Evolutionary conservation across 179 eudicot genomes (phyloP), one percentile per base, ranked within the genome.

Genomic region (Heliamphora pulchella): DNA sequence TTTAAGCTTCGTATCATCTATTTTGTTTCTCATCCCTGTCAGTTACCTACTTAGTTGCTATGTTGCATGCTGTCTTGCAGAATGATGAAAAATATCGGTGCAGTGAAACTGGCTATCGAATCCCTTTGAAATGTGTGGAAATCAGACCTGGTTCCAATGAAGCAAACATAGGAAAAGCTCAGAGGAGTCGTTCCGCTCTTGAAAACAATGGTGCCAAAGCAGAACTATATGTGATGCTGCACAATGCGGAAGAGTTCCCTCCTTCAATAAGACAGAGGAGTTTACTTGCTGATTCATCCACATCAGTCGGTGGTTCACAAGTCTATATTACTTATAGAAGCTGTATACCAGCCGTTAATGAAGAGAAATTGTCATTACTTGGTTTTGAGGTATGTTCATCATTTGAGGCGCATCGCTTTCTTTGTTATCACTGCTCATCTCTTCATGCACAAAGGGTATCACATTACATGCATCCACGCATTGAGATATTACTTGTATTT

Each of bases 101-200:
- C 88, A 90, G 97, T 87, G 98, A 95, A 89, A 95, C 98, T 87
- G 98, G 97, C 79, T 93, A 93, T 76, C 97, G 97, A 73, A 91
- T 95, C 54, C 98, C 95, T 82, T 83, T 91, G 54, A 89, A 87
- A 83, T 95, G 98, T 79, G 86, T 80, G 31, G 85, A 90, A 74
- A 75, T 66, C 71, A 82, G 79, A 82, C 55, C 82, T 86, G 84
- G 54, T 57, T 67, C 87, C 47, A 87, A 85, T 63, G 85, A 85
- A 70, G 72, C 70, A 71, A 79, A 85, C 73, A 81, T 53, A 15
- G 13, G 83, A 73, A 83, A 81, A 71, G 67, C 76, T 75, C 78
- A 79, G 71, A 86, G 86, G 57, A 79, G 79, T 70, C 85, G 87
- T 39, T 81, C 91, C 4, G 75, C 86, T 67, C 84, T 86, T 63